Conservation (phyloP, 495 filamentous ascomycete genomes). For the Usnea hakonensis region DNA sequence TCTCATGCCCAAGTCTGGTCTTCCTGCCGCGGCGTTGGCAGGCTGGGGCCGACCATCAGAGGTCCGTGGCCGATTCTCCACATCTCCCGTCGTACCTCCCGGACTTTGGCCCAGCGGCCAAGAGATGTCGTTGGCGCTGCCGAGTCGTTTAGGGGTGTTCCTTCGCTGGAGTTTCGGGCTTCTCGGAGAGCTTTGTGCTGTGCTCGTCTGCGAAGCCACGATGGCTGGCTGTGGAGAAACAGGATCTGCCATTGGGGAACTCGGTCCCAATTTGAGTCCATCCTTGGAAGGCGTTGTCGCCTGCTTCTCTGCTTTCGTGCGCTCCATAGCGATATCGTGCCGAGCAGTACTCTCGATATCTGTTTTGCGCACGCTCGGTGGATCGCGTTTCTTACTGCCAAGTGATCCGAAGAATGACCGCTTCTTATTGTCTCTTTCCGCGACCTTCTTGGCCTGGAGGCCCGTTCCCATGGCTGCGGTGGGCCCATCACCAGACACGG, state of each 20-base stretch:
- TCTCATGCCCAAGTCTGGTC: conserved; percentile 21
- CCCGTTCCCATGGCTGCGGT: conserved; percentile 32
- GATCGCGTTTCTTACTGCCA: conserved; percentile 34
- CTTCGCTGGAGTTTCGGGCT: conserved; percentile 23
- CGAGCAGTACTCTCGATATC: conserved; percentile 28
- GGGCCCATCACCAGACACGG: conserved; percentile 19
- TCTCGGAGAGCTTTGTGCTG: conserved; percentile 18
- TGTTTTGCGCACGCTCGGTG: conserved; percentile 28
- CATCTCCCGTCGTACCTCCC: conserved; percentile 4
- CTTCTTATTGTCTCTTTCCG: conserved; percentile 33
- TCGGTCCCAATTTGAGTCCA: conserved; percentile 7
- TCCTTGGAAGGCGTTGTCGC: conserved; percentile 12
- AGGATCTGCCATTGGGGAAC: conserved; percentile 20
- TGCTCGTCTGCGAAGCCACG: conserved; percentile 11
- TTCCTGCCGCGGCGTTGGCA: background rate
- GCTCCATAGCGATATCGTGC: conserved; percentile 34
- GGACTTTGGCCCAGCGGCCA: conserved; percentile 22
- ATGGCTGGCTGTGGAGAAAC: conserved; percentile 15
- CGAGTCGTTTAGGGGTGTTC: conserved; percentile 16
- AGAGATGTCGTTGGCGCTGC: conserved; percentile 14
- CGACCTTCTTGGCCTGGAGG: conserved; percentile 35
- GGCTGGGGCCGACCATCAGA: conserved; percentile 12
- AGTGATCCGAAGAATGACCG: conserved; percentile 36
- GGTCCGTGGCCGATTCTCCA: conserved; percentile 15
- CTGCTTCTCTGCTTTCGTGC: conserved; percentile 30